Conservation (phyloP, 768 basidiomycete genomes). For the Thelephora ganbajun region DNA sequence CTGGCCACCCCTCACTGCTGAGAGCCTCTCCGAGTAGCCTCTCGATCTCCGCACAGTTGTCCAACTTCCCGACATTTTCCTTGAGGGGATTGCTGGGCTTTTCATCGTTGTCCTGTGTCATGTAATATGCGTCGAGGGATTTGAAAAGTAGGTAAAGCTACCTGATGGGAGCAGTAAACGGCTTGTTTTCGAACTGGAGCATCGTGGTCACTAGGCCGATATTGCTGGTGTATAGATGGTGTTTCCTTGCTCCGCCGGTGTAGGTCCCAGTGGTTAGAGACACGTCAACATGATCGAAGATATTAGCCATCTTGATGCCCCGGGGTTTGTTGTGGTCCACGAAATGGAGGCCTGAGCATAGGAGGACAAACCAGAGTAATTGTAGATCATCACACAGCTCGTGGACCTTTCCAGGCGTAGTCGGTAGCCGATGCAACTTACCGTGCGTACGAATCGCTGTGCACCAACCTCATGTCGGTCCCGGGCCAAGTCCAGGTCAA, state of each 20-base stretch:
- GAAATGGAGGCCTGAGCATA: slow-evolving; percentile 1
- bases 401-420: too few species aligned
- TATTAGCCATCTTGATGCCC: too few species aligned
- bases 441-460: not conserved
- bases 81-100: too few species aligned
- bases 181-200: not conserved
- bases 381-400: slow-evolving; percentile 6
- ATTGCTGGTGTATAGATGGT: not conserved
- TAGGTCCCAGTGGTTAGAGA: not conserved
- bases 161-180: not conserved
- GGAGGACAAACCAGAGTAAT: slow-evolving; percentile 5
- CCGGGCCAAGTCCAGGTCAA: too few species aligned
- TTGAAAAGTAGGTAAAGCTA: not conserved
- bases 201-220: not conserved
- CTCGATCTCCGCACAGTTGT: too few species aligned
- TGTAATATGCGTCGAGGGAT: too few species aligned
- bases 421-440: not conserved
- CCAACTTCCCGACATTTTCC: too few species aligned
- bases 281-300: not conserved
- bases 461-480: too few species aligned
- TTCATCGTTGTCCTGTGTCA: not conserved
- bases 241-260: not conserved
- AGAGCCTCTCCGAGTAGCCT: too few species aligned
- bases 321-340: too few species aligned
- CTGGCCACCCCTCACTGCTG: too few species aligned